phyloP scores from a whole-genome alignment of 495 filamentous ascomycete genomes.

The Neurospora sp. region DNA sequence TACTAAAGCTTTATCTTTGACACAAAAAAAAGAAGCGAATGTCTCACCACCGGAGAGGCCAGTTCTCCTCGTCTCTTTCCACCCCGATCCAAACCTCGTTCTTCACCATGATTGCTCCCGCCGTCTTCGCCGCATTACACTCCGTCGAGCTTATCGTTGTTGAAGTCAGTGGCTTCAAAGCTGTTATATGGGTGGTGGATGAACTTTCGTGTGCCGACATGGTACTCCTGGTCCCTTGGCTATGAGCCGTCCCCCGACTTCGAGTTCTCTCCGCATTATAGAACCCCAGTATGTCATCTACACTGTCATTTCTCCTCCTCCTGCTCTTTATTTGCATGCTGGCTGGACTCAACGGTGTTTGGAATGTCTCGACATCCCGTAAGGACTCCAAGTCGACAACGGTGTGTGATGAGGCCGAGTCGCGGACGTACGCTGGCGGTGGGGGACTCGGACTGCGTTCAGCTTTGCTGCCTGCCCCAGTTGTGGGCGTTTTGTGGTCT shows the following conservation, averaged over 20 bases:
- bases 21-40: background rate
- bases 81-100: slow-evolving; percentile 17
- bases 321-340: slow-evolving; percentile 6
- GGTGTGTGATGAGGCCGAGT: slow-evolving; percentile 16
- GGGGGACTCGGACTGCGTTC: background rate
- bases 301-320: slow-evolving; percentile 14
- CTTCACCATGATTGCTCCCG: slow-evolving; percentile 20
- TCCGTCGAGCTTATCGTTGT: background rate
- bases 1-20: background rate
- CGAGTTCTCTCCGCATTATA: slow-evolving; percentile 17
- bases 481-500: background rate
- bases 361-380: slow-evolving; percentile 1
- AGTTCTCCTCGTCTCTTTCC: slow-evolving; percentile 12
- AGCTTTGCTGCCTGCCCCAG: background rate
- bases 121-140: background rate
- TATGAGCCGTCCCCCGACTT: slow-evolving; percentile 3
- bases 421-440: slow-evolving; percentile 6
- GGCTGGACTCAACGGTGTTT: slow-evolving; percentile 6
- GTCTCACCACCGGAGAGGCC: slow-evolving; percentile 10
- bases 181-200: background rate
- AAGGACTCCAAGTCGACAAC: slow-evolving; percentile 6
- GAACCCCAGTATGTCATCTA: slow-evolving; percentile 24
- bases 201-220: background rate
- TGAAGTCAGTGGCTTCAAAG: background rate
- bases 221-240: background rate